Evolutionary conservation across 1,139 yeast genomes (phyloP).

Genomic region (Debaryomyces psychrophilus): DNA sequence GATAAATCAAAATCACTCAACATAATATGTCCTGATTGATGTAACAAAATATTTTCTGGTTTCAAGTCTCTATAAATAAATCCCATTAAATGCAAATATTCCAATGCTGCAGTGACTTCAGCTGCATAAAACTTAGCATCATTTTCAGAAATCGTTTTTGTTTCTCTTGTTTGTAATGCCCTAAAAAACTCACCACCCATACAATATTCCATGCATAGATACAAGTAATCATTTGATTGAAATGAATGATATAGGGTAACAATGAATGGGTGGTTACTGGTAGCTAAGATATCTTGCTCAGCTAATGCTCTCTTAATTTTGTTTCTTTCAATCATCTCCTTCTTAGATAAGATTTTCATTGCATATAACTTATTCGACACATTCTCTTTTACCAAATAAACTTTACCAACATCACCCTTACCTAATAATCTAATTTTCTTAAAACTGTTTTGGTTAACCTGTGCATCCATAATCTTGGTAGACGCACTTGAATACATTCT

Average conservation of each 20-base stretch:
- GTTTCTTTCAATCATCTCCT: conserved; percentile 93
- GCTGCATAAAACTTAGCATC: conserved; percentile 96
- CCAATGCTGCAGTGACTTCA: conserved; percentile 96
- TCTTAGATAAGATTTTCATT: conserved; percentile 86
- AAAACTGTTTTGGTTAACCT: conserved; percentile 84
- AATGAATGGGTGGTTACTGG: conserved; percentile 95
- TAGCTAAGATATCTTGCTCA: conserved; percentile 94
- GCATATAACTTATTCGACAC: conserved; percentile 77
- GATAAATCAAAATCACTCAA: conserved; percentile 94
- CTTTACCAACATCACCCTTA: conserved; percentile 98
- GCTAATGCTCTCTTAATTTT: conserved; percentile 93
- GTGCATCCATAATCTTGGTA: conserved; percentile 72
- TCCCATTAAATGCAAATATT: conserved; percentile 94
- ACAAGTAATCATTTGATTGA: conserved; percentile 91
- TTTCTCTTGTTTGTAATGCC: conserved; percentile 88
- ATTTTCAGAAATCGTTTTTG: conserved; percentile 81
- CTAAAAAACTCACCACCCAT: conserved; percentile 99
- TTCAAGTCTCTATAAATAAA: conserved; percentile 92
- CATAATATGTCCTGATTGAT: conserved; percentile 98
- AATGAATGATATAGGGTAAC: conserved; percentile 95
- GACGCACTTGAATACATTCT: conserved; percentile 74
- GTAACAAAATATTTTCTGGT: conserved; percentile 91
- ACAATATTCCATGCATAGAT: conserved; percentile 97
- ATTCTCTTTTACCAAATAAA: conserved; percentile 85
- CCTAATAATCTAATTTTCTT: conserved; percentile 88